Evolutionary conservation across 2,329 filamentous ascomycete species (phyloP).

Genomic region (Ascochyta rabiei): DNA sequence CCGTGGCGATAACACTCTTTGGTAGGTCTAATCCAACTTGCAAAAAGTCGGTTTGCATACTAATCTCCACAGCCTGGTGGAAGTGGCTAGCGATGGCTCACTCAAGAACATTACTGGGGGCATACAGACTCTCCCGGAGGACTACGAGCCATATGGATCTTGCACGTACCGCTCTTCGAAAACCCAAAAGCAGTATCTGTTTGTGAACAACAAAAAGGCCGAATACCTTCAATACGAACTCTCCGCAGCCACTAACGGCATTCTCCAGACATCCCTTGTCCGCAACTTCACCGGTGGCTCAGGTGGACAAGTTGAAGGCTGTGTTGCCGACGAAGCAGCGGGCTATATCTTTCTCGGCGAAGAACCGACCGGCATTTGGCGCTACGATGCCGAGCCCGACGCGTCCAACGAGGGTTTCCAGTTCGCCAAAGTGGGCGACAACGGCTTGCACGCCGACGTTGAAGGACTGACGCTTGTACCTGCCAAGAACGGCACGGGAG

Average conservation of each 20-base stretch:
- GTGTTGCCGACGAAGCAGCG: constrained; percentile 59
- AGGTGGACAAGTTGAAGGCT: constrained; percentile 62
- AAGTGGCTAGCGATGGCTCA: constrained; percentile 56
- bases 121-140: constrained; percentile 53
- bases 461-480: constrained; percentile 60
- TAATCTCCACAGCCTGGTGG: constrained; percentile 51
- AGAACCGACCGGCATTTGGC: constrained; percentile 60
- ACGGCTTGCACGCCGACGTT: constrained; percentile 57
- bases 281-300: constrained; percentile 59
- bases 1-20: constrained; percentile 58
- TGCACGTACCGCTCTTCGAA: constrained; percentile 57
- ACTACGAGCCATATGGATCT: constrained; percentile 60
- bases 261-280: constrained; percentile 56
- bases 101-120: constrained; percentile 54
- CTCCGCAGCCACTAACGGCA: constrained; percentile 47
- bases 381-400: constrained; percentile 59
- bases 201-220: constrained; percentile 61
- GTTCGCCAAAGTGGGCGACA: constrained; percentile 54
- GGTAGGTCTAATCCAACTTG: constrained; percentile 46
- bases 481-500: constrained; percentile 52
- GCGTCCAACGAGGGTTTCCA: constrained; percentile 42
- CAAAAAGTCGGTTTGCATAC: not conserved
- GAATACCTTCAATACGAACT: constrained; percentile 62
- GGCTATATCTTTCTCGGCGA: constrained; percentile 60
- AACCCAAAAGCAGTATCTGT: constrained; percentile 59